Percentiles rank a stretch among this genome's conserved stretches.
Conservation (phyloP, 2,329 filamentous ascomycete species). For the Zasmidium cellare region DNA sequence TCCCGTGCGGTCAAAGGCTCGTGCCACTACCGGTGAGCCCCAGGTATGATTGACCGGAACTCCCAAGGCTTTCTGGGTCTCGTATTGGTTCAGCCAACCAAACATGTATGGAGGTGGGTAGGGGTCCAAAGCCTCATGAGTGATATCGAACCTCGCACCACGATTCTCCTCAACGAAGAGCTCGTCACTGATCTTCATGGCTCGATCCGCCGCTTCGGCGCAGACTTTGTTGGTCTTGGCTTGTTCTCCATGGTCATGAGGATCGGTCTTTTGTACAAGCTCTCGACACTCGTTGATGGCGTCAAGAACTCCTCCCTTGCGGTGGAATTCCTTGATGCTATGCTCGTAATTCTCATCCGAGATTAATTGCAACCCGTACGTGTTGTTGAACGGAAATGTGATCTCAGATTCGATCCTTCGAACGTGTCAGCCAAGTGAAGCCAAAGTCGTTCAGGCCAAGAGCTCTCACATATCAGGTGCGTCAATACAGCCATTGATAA, state of each 20-base stretch:
- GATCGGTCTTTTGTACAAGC: slow-evolving; percentile 51
- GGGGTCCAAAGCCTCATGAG: slow-evolving; percentile 27
- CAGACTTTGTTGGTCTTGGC: slow-evolving; percentile 33
- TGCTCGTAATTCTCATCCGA: slow-evolving; percentile 43
- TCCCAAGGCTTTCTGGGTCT: slow-evolving; percentile 60
- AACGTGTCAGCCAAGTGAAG: too few species aligned
- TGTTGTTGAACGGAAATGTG: slow-evolving; percentile 55
- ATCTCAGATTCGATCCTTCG: background rate
- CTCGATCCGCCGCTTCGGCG: slow-evolving; percentile 38
- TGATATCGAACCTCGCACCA: slow-evolving; percentile 58
- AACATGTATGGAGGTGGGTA: background rate
- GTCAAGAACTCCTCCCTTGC: slow-evolving; percentile 54
- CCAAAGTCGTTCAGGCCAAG: too few species aligned
- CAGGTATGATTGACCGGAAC: slow-evolving; percentile 44
- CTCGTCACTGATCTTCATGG: slow-evolving; percentile 43
- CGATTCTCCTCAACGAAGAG: slow-evolving; percentile 46
- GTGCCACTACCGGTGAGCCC: slow-evolving; percentile 43
- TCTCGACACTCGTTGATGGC: slow-evolving; percentile 54
- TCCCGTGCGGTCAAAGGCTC: slow-evolving; percentile 39
- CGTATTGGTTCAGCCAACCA: slow-evolving; percentile 58
- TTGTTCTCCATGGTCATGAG: slow-evolving; percentile 47
- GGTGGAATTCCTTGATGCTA: slow-evolving; percentile 46
- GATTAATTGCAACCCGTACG: slow-evolving; percentile 57
- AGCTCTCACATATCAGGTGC: slow-evolving; percentile 42
- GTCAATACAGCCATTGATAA: slow-evolving; percentile 61